Base-by-base conservation (phyloP, 2,329 filamentous ascomycete species). In the Monilinia polystroma region DNA sequence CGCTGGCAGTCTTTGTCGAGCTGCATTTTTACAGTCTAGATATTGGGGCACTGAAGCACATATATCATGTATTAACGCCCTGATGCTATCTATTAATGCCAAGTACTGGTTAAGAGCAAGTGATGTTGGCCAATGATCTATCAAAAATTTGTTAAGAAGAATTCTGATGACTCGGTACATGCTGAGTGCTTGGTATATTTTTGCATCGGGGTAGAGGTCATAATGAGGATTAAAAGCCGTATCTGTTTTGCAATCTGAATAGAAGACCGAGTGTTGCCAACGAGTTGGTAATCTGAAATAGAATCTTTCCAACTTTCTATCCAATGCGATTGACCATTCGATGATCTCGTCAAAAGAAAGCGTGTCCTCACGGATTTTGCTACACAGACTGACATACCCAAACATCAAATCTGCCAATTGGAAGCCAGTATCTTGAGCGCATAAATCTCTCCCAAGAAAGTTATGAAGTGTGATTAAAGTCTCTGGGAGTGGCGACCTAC, bases 11-110 rank as follows among this genome's bases (percentile, higher is more conserved):
- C 23, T 4, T 26, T 38, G 26, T 11, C 32, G n/a, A 20, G n/a
- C n/a, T 41, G n/a, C 14, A 12, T 41, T 53, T 29, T 47, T 18
- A 57, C 66, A 69, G 23, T 69, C 51, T 16, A 53, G 3, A 55
- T 66, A 68, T 56, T 69, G 67, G 5, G 65, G 59, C 12, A 29
- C 63, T 32, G 64, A 70, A 35, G 68, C 67, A 63, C 56, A 69
- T 58, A 71, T 66, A 8, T 67, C 57, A 10, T 20, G 18, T 3
- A 54, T 49, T 43, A 62, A 45, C 3, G 2, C n/a, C 14, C 55
- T 49, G 20, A 68, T 68, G 14, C 67, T 63, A 58, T 63, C 6
- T 12, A 3, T 26, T 18, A 2, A 18, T 26, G 3, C 7, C 6
- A 41, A 43, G 23, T 18, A 43, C 6, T 67, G 54, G 63, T 66